Conservation (phyloP, 306 rosid genomes). For the Trifolium subterraneum region DNA sequence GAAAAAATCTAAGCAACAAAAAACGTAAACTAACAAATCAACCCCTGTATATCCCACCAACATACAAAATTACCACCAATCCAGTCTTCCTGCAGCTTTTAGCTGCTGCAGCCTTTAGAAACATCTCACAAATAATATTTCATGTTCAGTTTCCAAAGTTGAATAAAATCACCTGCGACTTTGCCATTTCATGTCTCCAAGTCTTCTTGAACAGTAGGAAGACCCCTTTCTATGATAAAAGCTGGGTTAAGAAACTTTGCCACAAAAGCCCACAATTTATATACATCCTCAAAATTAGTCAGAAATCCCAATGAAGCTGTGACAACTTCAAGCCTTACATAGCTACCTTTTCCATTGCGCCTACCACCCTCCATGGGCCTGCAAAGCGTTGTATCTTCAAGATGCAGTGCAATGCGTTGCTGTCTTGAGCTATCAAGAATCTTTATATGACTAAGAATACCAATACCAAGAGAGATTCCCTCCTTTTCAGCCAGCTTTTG, state of each 20-base stretch:
- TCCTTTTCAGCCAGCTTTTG: constrained; percentile 92
- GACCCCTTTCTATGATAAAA: constrained; percentile 65
- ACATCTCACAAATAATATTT: constrained; percentile 38
- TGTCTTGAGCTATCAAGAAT: constrained; percentile 66
- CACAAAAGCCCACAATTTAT: constrained; percentile 93
- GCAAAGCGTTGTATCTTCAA: constrained; percentile 75
- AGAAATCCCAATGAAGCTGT: constrained; percentile 90
- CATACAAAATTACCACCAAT: constrained; percentile 39
- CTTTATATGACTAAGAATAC: constrained; percentile 84
- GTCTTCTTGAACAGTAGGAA: constrained; percentile 82
- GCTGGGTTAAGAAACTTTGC: constrained; percentile 84
- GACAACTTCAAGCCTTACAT: constrained; percentile 81
- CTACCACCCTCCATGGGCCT: constrained; percentile 80
- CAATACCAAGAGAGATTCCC: constrained; percentile 87
- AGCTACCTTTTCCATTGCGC: constrained; percentile 61
- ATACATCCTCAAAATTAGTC: constrained; percentile 92
- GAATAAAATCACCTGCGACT: constrained; percentile 25
- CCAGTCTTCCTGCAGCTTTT: constrained; percentile 39
- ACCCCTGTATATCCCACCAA: constrained; percentile 44
- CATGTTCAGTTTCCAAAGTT: constrained; percentile 43
- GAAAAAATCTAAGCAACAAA: constrained; percentile 55
- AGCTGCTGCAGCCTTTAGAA: constrained; percentile 18
- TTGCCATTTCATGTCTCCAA: constrained; percentile 55
- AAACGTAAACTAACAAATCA: constrained; percentile 76
- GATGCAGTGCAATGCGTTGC: constrained; percentile 50